Conservation (phyloP, 1,284 basidiomycete species). For the Fomitiporia mediterranea region DNA sequence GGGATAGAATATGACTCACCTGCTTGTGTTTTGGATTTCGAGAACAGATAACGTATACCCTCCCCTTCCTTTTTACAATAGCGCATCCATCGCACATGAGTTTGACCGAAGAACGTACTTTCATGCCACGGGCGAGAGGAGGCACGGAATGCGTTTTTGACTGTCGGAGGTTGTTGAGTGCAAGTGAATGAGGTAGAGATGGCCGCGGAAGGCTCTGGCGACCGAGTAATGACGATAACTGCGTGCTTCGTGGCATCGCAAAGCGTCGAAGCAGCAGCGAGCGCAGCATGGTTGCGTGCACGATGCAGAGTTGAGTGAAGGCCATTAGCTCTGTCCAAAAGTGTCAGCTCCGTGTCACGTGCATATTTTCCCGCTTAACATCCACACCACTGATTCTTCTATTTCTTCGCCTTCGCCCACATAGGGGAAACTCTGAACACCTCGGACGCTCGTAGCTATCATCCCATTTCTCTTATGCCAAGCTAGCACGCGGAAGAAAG, state of each 20-base stretch:
- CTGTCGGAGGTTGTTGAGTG: constrained; percentile 30
- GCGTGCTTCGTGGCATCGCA: constrained; percentile 48
- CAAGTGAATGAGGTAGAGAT: constrained; percentile 28
- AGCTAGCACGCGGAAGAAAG: constrained; percentile 1
- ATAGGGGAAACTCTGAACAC: background rate
- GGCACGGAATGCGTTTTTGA: constrained; percentile 27
- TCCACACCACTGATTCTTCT: too few relatives aligned
- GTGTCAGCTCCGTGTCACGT: background rate
- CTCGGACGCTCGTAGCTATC: too few relatives aligned
- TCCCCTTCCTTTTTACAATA: constrained; percentile 83
- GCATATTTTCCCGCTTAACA: too few relatives aligned
- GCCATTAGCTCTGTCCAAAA: background rate
- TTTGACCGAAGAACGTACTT: constrained; percentile 94
- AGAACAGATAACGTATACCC: constrained; percentile 90
- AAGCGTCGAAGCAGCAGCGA: constrained; percentile 60
- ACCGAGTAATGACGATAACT: constrained; percentile 9
- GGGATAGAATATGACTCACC: constrained; percentile 67
- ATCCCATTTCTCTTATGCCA: background rate
- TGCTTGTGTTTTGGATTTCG: constrained; percentile 98
- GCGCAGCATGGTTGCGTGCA: constrained; percentile 49
- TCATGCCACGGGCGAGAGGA: constrained; percentile 76
- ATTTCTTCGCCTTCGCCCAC: background rate
- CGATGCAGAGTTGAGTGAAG: background rate
- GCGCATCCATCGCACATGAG: constrained; percentile 88
- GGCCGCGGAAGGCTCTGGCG: constrained; percentile 27